Evolutionary conservation across 768 basidiomycete genomes (phyloP).

Genomic region (Russula olivacea): DNA sequence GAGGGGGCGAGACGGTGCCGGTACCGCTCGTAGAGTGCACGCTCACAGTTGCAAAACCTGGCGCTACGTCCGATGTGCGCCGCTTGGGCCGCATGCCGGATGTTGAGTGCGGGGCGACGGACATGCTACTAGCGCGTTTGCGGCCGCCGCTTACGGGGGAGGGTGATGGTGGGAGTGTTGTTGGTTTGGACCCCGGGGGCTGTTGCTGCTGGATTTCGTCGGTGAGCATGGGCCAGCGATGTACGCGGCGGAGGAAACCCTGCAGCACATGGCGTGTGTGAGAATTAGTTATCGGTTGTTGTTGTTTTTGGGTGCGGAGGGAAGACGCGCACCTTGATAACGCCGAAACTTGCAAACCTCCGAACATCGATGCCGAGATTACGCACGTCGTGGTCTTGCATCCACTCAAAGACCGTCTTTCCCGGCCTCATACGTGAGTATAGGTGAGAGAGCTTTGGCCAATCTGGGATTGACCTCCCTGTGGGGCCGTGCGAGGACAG

Average conservation of each 20-base stretch:
- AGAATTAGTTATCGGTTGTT: neutral
- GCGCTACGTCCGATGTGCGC: slow-evolving; percentile 15
- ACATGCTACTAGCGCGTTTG: slow-evolving; percentile 25
- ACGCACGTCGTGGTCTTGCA: slow-evolving; percentile 66
- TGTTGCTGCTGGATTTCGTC: slow-evolving; percentile 7
- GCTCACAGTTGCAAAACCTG: slow-evolving; percentile 9
- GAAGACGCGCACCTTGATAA: slow-evolving; percentile 67
- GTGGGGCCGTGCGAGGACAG: neutral
- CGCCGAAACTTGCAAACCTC: slow-evolving; percentile 94
- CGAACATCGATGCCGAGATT: slow-evolving; percentile 79
- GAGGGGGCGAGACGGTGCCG: slow-evolving; percentile 19
- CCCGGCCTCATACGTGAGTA: slow-evolving; percentile 85
- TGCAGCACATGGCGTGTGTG: slow-evolving; percentile 27
- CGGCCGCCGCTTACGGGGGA: slow-evolving; percentile 18
- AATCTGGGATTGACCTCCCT: slow-evolving; percentile 66
- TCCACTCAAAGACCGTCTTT: slow-evolving; percentile 83
- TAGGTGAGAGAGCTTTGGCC: slow-evolving; percentile 79
- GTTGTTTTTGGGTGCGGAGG: neutral
- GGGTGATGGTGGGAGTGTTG: slow-evolving; percentile 23
- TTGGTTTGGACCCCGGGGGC: slow-evolving; percentile 1
- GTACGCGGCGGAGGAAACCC: slow-evolving; percentile 90
- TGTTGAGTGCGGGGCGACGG: neutral
- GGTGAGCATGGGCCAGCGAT: slow-evolving; percentile 82
- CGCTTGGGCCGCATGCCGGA: slow-evolving; percentile 8
- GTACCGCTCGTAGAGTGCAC: slow-evolving; percentile 12